Evolutionary conservation across 352 stramenopile genomes (phyloP).

Genomic region (Pythium phragmiticola): DNA sequence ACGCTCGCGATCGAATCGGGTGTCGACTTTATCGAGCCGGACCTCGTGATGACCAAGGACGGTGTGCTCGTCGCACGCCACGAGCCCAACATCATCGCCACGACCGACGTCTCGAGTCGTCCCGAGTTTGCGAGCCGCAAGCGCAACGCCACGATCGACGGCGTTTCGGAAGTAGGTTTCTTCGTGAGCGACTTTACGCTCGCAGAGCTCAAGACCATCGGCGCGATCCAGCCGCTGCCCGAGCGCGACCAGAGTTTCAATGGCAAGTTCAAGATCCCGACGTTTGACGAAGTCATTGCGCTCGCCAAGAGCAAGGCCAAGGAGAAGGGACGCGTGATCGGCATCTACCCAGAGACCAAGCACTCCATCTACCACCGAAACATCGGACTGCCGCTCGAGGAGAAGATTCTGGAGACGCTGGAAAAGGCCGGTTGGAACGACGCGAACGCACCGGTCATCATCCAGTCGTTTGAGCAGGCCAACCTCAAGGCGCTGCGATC

Average conservation of each 20-base stretch:
- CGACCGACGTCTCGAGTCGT: conserved; percentile 83
- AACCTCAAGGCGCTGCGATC: conserved; percentile 72
- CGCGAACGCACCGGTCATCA: conserved; percentile 58
- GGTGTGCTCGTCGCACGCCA: conserved; percentile 82
- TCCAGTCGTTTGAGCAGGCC: conserved; percentile 76
- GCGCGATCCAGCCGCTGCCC: conserved; percentile 72
- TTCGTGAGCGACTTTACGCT: conserved; percentile 92
- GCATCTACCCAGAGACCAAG: conserved; percentile 90
- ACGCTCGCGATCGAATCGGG: conserved; percentile 86
- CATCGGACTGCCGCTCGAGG: conserved; percentile 70
- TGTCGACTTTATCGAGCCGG: conserved; percentile 91
- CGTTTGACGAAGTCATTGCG: conserved; percentile 86
- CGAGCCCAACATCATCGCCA: conserved; percentile 87
- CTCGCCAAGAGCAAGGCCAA: conserved; percentile 68
- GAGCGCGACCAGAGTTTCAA: conserved; percentile 83
- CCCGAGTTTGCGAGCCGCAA: conserved; percentile 70
- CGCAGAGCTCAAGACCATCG: conserved; percentile 87
- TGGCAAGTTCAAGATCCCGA: conserved; percentile 85
- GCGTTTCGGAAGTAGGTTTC: conserved; percentile 61
- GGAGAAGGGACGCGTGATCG: conserved; percentile 57
- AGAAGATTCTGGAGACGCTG: conserved; percentile 73
- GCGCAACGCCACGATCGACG: conserved; percentile 58
- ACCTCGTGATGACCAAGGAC: conserved; percentile 89
- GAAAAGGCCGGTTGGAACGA: conserved; percentile 67
- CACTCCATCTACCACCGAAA: conserved; percentile 74